Evolutionary conservation across 176 grass and related monocot species (phyloP).

Genomic region (Musa itinerans): DNA sequence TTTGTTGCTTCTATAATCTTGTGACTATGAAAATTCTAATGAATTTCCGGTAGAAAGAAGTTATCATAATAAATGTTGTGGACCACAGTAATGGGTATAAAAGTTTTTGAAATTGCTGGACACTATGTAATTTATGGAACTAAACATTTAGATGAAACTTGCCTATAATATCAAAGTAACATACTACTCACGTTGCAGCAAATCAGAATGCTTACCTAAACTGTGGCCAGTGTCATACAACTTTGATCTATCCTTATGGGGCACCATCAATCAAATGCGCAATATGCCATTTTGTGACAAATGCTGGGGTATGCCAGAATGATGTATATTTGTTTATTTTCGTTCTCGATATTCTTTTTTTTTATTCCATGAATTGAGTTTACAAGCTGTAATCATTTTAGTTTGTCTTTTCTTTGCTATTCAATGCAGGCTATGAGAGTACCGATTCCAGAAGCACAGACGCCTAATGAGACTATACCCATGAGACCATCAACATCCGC

Average conservation of each 20-base stretch:
- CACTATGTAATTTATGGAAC: no score
- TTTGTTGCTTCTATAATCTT: no score
- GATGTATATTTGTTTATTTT: constrained; percentile 1
- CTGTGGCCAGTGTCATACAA: constrained; percentile 61
- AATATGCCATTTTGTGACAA: constrained; percentile 67
- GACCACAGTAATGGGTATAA: neutral
- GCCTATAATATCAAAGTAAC: constrained; percentile 2
- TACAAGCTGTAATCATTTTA: constrained; percentile 2
- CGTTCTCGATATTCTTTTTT: constrained; percentile 2
- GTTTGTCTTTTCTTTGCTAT: neutral
- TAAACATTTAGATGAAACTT: neutral
- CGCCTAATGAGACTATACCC: constrained; percentile 18
- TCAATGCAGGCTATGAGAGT: constrained; percentile 28
- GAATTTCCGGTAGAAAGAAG: no score
- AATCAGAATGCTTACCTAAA: constrained; percentile 62
- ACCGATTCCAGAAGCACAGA: constrained; percentile 4
- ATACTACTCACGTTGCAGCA: constrained; percentile 45
- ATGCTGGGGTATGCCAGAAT: constrained; percentile 44
- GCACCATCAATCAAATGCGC: constrained; percentile 83
- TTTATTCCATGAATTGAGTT: neutral
- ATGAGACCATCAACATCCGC: constrained; percentile 11
- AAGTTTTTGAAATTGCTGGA: neutral
- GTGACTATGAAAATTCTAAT: no score
- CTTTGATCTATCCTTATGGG: constrained; percentile 76
- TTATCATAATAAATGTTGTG: no score